Conservation (phyloP, 495 filamentous ascomycete species). For the Hypoxylon rickii region DNA sequence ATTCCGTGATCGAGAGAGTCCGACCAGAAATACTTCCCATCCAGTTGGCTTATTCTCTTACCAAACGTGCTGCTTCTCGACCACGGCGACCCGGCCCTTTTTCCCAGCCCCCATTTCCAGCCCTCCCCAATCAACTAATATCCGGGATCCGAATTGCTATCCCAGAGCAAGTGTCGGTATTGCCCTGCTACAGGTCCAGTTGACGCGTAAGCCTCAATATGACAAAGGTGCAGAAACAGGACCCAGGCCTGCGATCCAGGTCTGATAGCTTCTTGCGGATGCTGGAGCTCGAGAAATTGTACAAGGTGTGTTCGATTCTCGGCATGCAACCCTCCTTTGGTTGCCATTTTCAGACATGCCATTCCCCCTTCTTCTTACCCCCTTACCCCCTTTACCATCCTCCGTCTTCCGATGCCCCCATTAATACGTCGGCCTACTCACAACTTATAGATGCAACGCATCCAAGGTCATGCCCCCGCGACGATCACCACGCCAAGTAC, state of each 20-base stretch:
- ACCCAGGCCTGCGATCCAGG: slow-evolving; percentile 39
- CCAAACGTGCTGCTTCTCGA: slow-evolving; percentile 27
- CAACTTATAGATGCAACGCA: slow-evolving; percentile 46
- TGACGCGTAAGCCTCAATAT: slow-evolving; percentile 45
- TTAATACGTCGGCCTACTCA: slow-evolving; percentile 37
- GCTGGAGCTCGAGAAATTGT: slow-evolving; percentile 56
- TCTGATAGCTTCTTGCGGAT: slow-evolving; percentile 53
- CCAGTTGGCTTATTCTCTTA: slow-evolving; percentile 35
- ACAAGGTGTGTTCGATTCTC: slow-evolving; percentile 51
- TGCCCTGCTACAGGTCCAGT: slow-evolving; percentile 13
- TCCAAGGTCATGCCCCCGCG: slow-evolving; percentile 39
- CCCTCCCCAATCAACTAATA: slow-evolving; percentile 8
- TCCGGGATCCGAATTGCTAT: slow-evolving; percentile 15
- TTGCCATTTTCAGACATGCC: slow-evolving; percentile 26
- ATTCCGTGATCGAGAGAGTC: slow-evolving; percentile 17
- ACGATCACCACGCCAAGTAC: slow-evolving; percentile 38
- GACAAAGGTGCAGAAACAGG: slow-evolving; percentile 38
- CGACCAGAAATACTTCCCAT: slow-evolving; percentile 23
- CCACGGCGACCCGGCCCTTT: slow-evolving; percentile 33
- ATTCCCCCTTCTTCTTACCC: slow-evolving; percentile 21
- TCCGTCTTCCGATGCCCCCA: slow-evolving; percentile 27
- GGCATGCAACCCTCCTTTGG: slow-evolving; percentile 42
- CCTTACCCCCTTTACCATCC: slow-evolving; percentile 20
- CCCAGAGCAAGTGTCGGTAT: slow-evolving; percentile 25
- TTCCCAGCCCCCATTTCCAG: slow-evolving; percentile 17